Conservation (phyloP, 2,329 filamentous ascomycete species). For the Colletotrichum cuscutae region DNA sequence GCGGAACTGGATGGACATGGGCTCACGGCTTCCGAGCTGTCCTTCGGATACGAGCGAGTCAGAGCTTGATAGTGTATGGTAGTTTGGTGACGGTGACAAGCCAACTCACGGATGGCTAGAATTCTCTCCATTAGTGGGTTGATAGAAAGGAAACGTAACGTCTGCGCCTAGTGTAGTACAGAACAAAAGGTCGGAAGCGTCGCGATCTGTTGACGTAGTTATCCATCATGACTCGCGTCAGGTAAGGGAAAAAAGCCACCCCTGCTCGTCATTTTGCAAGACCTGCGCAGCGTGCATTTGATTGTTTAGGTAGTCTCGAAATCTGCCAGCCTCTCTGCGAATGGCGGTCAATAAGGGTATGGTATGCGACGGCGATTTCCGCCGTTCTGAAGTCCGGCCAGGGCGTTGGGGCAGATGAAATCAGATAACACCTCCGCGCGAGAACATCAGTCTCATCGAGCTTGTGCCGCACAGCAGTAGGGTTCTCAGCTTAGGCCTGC, state of each 20-base stretch:
- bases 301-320: background rate
- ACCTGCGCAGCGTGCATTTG: background rate
- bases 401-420: conserved; percentile 1
- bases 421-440: conserved; percentile 12
- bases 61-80: conserved; percentile 18
- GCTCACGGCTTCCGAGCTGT: conserved; percentile 25
- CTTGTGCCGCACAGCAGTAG: background rate
- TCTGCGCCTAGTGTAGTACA: background rate
- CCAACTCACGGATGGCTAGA: conserved; percentile 16
- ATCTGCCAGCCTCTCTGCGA: conserved; percentile 20
- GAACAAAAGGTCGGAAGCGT: background rate
- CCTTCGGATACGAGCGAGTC: conserved; percentile 34
- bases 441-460: background rate
- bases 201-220: conserved; percentile 25
- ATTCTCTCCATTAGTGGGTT: background rate
- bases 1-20: conserved; percentile 22
- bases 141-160: conserved; percentile 19
- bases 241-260: background rate
- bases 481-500: conserved; percentile 9
- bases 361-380: background rate
- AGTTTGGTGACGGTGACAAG: conserved; percentile 19
- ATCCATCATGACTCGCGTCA: conserved; percentile 27
- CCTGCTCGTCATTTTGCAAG: conserved; percentile 23
- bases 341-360: conserved; percentile 26
- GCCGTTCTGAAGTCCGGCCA: background rate